These are phyloP conservation scores for Albatrellus ellisii DNA, from an alignment of 768 basidiomycete genomes.

Conservation along the genomic window DNA sequence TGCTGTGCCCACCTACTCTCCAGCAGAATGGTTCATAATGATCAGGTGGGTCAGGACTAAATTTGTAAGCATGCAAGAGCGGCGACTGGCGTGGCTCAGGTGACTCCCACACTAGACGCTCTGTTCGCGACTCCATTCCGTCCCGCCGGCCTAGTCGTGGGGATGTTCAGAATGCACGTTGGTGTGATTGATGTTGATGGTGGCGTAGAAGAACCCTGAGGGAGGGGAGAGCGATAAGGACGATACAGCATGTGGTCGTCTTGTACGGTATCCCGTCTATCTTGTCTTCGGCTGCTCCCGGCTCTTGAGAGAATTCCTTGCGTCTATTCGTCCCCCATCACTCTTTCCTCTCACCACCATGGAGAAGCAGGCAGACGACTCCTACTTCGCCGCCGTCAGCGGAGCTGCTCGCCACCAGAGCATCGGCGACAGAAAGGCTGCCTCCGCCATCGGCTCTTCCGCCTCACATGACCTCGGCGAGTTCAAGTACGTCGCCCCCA, in stretches of 20 bases:
- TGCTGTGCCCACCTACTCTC: too few species aligned
- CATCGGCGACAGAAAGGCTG: neutral
- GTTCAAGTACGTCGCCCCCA: conserved; percentile 11
- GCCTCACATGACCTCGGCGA: neutral
- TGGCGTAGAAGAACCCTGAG: neutral
- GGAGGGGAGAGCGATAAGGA: neutral
- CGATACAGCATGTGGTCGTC: neutral
- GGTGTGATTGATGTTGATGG: too few species aligned
- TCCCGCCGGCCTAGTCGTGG: too few species aligned
- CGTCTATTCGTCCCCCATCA: neutral
- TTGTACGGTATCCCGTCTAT: neutral
- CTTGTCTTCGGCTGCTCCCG: neutral
- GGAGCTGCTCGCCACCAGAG: conserved; percentile 3
- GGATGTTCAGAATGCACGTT: too few species aligned
- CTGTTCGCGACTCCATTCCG: too few species aligned
- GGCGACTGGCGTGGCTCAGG: too few species aligned
- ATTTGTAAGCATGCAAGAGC: too few species aligned
- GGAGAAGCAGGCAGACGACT: conserved; percentile 9
- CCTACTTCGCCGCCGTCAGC: conserved; percentile 1
- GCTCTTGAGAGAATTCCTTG: neutral
- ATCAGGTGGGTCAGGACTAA: too few species aligned
- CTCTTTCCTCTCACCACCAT: conserved; percentile 2
- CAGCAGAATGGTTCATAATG: too few species aligned
- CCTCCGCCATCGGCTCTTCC: neutral
- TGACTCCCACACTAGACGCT: too few species aligned